Percentiles rank a stretch among this genome's conserved stretches.
phyloP scores from a whole-genome alignment of 768 basidiomycete genomes.

The Trametes maxima region DNA sequence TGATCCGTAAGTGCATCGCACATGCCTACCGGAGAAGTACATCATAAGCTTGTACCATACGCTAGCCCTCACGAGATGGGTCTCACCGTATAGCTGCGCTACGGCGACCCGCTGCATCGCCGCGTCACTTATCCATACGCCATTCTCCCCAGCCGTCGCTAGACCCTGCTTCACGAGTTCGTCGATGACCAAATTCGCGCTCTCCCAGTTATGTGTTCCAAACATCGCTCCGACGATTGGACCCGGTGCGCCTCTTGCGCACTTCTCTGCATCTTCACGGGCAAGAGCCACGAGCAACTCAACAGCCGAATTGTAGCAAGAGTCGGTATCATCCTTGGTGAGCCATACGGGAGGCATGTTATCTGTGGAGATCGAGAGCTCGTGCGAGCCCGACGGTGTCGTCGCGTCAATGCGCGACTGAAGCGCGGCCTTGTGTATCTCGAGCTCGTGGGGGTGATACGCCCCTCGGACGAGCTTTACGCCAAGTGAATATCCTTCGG shows the following conservation, averaged over 20 bases:
- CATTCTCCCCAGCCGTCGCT: conserved; percentile 36
- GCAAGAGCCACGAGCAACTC: conserved; percentile 56
- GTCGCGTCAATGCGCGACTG: conserved; percentile 8
- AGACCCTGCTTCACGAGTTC: conserved; percentile 62
- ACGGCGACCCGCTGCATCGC: conserved; percentile 70
- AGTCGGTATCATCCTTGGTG: conserved; percentile 72
- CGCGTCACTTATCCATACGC: conserved; percentile 47
- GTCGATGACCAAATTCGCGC: conserved; percentile 60
- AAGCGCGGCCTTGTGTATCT: conserved; percentile 43
- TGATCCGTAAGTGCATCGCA: conserved; percentile 78
- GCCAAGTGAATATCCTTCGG: conserved; percentile 73
- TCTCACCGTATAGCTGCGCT: conserved; percentile 82
- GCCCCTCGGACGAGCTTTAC: conserved; percentile 94
- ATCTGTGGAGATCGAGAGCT: conserved; percentile 60
- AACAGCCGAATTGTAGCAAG: conserved; percentile 67
- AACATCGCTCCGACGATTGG: conserved; percentile 68
- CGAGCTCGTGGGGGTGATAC: conserved; percentile 78
- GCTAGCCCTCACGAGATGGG: not conserved
- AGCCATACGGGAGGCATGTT: conserved; percentile 66
- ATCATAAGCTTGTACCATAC: not conserved
- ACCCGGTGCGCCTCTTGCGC: conserved; percentile 14
- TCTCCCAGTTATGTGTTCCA: conserved; percentile 84
- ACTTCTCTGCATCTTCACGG: conserved; percentile 47
- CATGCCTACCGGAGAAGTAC: conserved; percentile 64
- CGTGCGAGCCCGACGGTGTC: conserved; percentile 16